Conservation (phyloP, 2,329 filamentous ascomycete species). For the Aspergillus unguis region DNA sequence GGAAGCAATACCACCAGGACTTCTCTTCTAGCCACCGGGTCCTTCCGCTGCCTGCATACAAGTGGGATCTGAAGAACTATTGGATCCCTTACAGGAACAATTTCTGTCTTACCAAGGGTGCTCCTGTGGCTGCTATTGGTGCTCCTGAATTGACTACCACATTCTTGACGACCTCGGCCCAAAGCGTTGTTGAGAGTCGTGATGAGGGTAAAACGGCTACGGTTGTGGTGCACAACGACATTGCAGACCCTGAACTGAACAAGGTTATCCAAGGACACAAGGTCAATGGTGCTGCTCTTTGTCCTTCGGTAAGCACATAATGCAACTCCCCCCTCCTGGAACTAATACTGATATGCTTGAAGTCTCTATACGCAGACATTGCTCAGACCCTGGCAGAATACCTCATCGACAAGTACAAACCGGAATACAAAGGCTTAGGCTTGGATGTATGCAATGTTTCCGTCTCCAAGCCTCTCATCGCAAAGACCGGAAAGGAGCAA, state of each 20-base stretch:
- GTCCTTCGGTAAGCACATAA: conserved; percentile 30
- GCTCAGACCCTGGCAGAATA: conserved; percentile 36
- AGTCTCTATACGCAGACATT: conserved; percentile 39
- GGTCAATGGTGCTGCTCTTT: conserved; percentile 36
- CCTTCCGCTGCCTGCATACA: conserved; percentile 37
- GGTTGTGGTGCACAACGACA: conserved; percentile 36
- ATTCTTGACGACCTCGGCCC: conserved; percentile 30
- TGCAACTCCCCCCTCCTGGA: not conserved
- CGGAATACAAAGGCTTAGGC: conserved; percentile 28
- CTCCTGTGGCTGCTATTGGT: conserved; percentile 21
- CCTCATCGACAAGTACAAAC: conserved; percentile 33
- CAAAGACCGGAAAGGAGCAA: conserved; percentile 37
- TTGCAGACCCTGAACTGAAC: conserved; percentile 32
- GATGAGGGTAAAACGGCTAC: conserved; percentile 24
- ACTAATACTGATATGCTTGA: conserved; percentile 5
- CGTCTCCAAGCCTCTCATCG: conserved; percentile 56
- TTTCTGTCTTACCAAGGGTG: conserved; percentile 34
- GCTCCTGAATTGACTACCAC: conserved; percentile 17
- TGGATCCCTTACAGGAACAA: conserved; percentile 39
- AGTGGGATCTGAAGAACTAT: conserved; percentile 41
- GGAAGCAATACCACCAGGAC: conserved; percentile 45
- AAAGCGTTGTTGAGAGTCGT: conserved; percentile 29
- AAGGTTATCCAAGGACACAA: conserved; percentile 37
- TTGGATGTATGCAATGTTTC: conserved; percentile 36
- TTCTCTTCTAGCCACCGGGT: conserved; percentile 32